Conservation (phyloP, 352 stramenopile genomes). For the Globisporangium emineosum region DNA sequence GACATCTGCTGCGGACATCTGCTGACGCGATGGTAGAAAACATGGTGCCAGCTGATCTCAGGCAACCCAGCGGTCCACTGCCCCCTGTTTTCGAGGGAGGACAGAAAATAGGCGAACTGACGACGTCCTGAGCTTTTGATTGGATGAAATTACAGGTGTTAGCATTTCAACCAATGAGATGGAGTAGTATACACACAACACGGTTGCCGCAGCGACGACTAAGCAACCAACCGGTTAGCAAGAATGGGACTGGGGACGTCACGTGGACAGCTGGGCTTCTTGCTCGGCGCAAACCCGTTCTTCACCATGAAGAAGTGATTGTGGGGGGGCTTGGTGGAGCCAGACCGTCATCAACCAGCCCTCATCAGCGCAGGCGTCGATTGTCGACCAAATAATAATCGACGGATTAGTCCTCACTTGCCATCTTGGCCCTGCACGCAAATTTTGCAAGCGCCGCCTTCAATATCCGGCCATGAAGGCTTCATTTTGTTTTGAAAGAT, state of each 20-base stretch:
- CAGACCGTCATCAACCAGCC: background rate
- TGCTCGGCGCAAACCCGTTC: background rate
- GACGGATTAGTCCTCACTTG: background rate
- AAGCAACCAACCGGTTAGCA: background rate
- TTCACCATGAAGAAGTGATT: background rate
- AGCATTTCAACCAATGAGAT: background rate
- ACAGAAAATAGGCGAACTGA: constrained; percentile 2
- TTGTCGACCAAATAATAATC: background rate
- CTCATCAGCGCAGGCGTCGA: background rate
- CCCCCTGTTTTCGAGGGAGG: background rate
- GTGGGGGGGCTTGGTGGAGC: background rate
- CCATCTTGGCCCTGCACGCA: background rate
- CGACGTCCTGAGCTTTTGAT: background rate
- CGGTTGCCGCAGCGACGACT: background rate
- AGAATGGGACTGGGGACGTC: background rate
- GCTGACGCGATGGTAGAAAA: constrained; percentile 7
- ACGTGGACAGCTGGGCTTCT: background rate
- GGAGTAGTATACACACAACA: background rate
- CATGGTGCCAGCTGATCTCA: constrained; percentile 17
- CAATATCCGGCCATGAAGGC: background rate
- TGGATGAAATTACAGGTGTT: background rate
- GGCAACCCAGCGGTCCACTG: background rate
- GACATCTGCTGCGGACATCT: constrained; percentile 19
- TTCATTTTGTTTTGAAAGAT: no score
- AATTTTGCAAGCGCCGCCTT: background rate